Percentiles rank a stretch among this genome's conserved stretches.
These are phyloP conservation scores for Betula pendula DNA, from an alignment of 306 rosid genomes.

Conservation along the genomic window DNA sequence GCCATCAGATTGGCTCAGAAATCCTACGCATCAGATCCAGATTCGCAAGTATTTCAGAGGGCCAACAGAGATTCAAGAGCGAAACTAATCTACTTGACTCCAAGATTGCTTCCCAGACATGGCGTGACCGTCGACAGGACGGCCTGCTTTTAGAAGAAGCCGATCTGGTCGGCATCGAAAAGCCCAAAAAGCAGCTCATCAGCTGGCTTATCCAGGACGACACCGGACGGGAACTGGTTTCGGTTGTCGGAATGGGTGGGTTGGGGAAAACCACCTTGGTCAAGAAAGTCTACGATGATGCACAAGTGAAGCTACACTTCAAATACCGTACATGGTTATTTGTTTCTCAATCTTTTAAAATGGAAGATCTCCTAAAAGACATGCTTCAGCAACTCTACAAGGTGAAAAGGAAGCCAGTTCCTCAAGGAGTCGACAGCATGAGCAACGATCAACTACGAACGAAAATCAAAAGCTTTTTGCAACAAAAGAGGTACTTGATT, in stretches of 20 bases:
- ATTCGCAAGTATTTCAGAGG: slow-evolving; percentile 17
- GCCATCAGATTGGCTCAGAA: slow-evolving; percentile 34
- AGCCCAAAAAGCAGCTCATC: slow-evolving; percentile 37
- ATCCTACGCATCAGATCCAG: slow-evolving; percentile 34
- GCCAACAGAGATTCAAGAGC: slow-evolving; percentile 22
- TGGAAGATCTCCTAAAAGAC: slow-evolving; percentile 46
- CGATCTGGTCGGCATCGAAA: slow-evolving; percentile 52
- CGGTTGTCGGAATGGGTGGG: slow-evolving; percentile 64
- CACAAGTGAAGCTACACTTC: slow-evolving; percentile 45
- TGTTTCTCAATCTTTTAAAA: slow-evolving; percentile 44
- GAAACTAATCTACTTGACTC: slow-evolving; percentile 23
- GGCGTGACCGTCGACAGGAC: slow-evolving; percentile 48
- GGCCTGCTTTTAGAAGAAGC: slow-evolving; percentile 57
- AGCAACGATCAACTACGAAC: slow-evolving; percentile 27
- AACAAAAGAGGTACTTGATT: slow-evolving; percentile 47
- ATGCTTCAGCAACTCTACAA: slow-evolving; percentile 35
- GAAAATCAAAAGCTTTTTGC: slow-evolving; percentile 39
- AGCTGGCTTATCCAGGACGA: slow-evolving; percentile 29
- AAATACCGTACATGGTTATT: slow-evolving; percentile 54
- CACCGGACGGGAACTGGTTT: slow-evolving; percentile 30
- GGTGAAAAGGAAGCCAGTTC: slow-evolving; percentile 36
- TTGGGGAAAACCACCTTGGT: slow-evolving; percentile 63
- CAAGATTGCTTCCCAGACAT: no score
- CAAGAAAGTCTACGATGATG: slow-evolving; percentile 54
- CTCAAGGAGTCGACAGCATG: slow-evolving; percentile 43